phyloP scores from a whole-genome alignment of 2,329 filamentous ascomycete genomes.

The Diaporthe ampelina region DNA sequence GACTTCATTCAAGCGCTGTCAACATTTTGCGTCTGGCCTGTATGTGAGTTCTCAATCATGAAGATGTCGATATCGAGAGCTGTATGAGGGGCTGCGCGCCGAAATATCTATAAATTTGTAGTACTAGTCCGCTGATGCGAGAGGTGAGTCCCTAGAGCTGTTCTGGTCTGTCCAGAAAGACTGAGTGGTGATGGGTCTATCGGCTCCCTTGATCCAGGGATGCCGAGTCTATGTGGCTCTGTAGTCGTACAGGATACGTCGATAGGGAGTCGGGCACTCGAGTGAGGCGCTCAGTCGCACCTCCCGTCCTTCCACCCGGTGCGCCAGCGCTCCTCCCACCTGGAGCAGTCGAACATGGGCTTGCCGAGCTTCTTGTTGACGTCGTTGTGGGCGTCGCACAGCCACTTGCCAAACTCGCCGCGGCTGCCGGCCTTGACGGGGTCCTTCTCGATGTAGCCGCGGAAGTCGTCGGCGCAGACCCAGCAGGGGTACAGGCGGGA shows the following conservation, averaged over 20 bases:
- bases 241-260: slow-evolving; percentile 13
- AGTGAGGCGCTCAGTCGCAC: slow-evolving; percentile 61
- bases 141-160: slow-evolving; percentile 24
- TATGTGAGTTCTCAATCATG: too few relatives aligned
- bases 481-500: slow-evolving; percentile 94
- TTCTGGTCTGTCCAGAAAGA: slow-evolving; percentile 22
- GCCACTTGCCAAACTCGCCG: slow-evolving; percentile 83
- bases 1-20: background rate
- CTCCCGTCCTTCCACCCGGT: slow-evolving; percentile 85
- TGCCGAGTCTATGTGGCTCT: slow-evolving; percentile 13
- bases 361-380: slow-evolving; percentile 94
- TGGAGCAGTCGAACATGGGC: slow-evolving; percentile 86
- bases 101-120: background rate
- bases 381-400: slow-evolving; percentile 89
- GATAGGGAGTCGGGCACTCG: background rate
- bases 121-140: background rate
- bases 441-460: slow-evolving; percentile 81
- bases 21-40: background rate
- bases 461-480: slow-evolving; percentile 94
- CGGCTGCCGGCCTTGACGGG: slow-evolving; percentile 71
- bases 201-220: background rate
- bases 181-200: slow-evolving; percentile 38
- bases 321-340: slow-evolving; percentile 95
- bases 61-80: background rate
- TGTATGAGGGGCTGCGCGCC: background rate